Base-by-base conservation (phyloP, 192 early-diverging fungal species). In the Backusella westeae region DNA sequence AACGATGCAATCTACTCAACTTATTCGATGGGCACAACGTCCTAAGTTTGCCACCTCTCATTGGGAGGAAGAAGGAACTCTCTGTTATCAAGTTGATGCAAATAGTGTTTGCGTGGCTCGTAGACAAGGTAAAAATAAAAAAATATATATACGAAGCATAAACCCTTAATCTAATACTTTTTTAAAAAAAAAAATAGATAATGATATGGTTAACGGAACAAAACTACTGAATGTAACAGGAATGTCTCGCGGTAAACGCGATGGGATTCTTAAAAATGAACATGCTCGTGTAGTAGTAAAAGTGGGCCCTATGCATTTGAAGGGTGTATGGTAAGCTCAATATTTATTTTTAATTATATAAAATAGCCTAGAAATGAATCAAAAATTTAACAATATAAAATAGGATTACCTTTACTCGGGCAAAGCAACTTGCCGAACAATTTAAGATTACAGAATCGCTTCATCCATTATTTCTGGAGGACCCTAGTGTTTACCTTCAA, bases 391-490 rank as follows among this genome's bases (percentile, higher is more conserved):
- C 21, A 36, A 10, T 46, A 23, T 46, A 21, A 23, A 49, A 36
- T 36, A 86, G 83, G 83, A 90, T 93, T 75, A 87, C 90, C 4
- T 89, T 91, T 78, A 78, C 83, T 66, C 85, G 94, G 69, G 88
- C 90, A 44, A 90, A 89, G 59, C 80, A 83, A 75, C 71, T 93
- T 74, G 86, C 94, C 19, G 78, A 87, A 69, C 89, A 93, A 86
- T 88, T 90, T 83, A 92, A 93, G 71, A 92, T 95, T 4, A 74
- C 85, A 23, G 91, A 93, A 29, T 81, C 82, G 49, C 85, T 93
- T 26, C 89, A 92, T 72, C 93, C 93, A 38, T 86, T 95, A 35
- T 88, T 95, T 73, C 89, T 89, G 69, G 89, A 91, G 19, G 92
- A 95, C 74, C 93, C 92, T 10, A 84, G 85, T 66, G 70, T 87